Evolutionary conservation across 108 stramenopile species (phyloP).

Genomic region (Schizochytrium sp.): DNA sequence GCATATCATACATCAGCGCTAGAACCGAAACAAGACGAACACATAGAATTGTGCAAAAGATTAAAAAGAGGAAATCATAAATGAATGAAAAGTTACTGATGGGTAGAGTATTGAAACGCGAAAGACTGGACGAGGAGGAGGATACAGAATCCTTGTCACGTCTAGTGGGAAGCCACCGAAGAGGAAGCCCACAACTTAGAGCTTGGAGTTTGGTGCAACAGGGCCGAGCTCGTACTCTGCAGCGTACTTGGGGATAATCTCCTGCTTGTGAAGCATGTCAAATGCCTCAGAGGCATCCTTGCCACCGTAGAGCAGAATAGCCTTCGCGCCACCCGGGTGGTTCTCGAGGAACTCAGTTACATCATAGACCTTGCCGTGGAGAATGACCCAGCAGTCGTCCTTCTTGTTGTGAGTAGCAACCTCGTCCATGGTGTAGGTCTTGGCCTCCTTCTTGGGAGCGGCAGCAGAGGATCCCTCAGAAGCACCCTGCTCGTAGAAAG

Average conservation of each 20-base stretch:
- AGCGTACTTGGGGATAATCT: slow-evolving; percentile 72
- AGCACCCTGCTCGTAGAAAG: slow-evolving; percentile 28
- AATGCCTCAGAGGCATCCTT: slow-evolving; percentile 65
- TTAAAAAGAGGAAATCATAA: too few relatives aligned
- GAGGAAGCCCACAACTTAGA: neutral
- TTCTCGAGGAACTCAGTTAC: slow-evolving; percentile 74
- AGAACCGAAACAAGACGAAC: too few relatives aligned
- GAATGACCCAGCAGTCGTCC: slow-evolving; percentile 61
- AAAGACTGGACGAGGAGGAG: too few relatives aligned
- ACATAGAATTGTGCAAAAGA: too few relatives aligned
- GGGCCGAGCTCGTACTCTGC: slow-evolving; percentile 45
- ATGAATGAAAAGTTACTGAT: too few relatives aligned
- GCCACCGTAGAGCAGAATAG: slow-evolving; percentile 71
- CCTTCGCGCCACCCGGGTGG: slow-evolving; percentile 77
- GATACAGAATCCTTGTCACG: too few relatives aligned
- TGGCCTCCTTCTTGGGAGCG: slow-evolving; percentile 58
- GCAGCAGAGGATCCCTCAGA: slow-evolving; percentile 64
- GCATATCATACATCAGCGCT: too few relatives aligned
- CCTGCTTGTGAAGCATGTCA: slow-evolving; percentile 75
- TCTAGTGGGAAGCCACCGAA: too few relatives aligned
- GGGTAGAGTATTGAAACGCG: too few relatives aligned
- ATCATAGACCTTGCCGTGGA: slow-evolving; percentile 75
- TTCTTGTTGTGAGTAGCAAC: slow-evolving; percentile 49
- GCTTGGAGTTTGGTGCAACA: slow-evolving; percentile 51
- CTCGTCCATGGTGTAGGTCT: slow-evolving; percentile 59